Percentiles rank a stretch among this genome's conserved stretches.
Conservation (phyloP, 345 rosid species). For the Odontarrhena argentea region DNA sequence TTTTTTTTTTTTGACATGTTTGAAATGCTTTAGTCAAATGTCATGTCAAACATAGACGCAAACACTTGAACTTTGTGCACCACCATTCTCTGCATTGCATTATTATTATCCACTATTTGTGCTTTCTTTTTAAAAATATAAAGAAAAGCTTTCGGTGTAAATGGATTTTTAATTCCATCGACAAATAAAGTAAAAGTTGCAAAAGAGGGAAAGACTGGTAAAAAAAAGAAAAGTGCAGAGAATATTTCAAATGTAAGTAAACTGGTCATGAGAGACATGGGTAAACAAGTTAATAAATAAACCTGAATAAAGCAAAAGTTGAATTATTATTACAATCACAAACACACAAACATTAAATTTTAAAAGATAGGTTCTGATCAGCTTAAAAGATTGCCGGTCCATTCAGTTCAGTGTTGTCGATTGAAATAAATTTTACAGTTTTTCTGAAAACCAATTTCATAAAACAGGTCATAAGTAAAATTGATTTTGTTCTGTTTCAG, state of each 20-base stretch:
- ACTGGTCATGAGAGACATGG: slow-evolving; percentile 28
- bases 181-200: slow-evolving; percentile 24
- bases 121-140: not conserved
- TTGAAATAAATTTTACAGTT: not conserved
- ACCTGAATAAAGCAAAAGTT: slow-evolving; percentile 33
- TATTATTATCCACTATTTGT: not conserved
- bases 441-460: too few species aligned
- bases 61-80: slow-evolving; percentile 42
- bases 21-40: slow-evolving; percentile 33
- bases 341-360: not conserved
- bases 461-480: too few species aligned
- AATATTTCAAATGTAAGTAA: slow-evolving; percentile 40
- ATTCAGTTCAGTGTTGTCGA: slow-evolving; percentile 1
- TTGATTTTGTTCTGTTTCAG: too few species aligned
- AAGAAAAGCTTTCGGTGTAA: slow-evolving; percentile 36
- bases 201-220: slow-evolving; percentile 25
- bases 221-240: slow-evolving; percentile 43
- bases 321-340: not conserved
- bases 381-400: slow-evolving; percentile 26
- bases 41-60: slow-evolving; percentile 41
- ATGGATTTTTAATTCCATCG: slow-evolving; percentile 15
- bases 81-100: slow-evolving; percentile 19
- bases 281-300: slow-evolving; percentile 34
- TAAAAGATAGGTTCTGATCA: slow-evolving; percentile 9
- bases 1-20: slow-evolving; percentile 34